A percentile compares a stretch with the other conserved stretches of the same genome.
phyloP scores from a whole-genome alignment of 2,329 filamentous ascomycete species.

The Rutstroemia sp. region DNA sequence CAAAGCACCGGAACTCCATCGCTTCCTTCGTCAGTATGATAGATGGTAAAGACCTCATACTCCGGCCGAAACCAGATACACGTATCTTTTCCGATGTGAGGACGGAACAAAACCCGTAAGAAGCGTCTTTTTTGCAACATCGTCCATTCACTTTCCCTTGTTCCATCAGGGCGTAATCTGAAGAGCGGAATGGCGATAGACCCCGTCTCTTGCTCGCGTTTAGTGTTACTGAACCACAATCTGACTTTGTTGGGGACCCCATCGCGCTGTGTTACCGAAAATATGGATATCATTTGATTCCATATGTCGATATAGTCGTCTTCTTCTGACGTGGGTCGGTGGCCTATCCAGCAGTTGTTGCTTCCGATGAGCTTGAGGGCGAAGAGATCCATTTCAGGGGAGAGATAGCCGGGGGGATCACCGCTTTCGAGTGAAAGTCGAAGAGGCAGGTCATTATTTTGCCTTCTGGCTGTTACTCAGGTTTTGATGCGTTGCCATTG shows the following conservation, averaged over 20 bases:
- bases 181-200: background rate
- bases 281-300: background rate
- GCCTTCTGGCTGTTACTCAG: background rate
- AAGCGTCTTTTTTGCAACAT: background rate
- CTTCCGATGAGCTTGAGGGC: background rate
- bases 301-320: background rate
- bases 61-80: slow-evolving; percentile 19
- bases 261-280: background rate
- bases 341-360: background rate
- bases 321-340: background rate
- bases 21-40: background rate
- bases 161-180: background rate
- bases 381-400: background rate
- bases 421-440: background rate
- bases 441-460: background rate
- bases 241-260: background rate
- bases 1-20: background rate
- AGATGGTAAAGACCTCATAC: slow-evolving; percentile 9
- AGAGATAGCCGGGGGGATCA: background rate
- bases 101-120: background rate
- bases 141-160: background rate
- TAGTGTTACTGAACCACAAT: slow-evolving; percentile 6
- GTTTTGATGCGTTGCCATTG: background rate
- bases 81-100: background rate
- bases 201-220: background rate